phyloP scores from a whole-genome alignment of 2,329 filamentous ascomycete species.

The Tolypocladium endophyticum region DNA sequence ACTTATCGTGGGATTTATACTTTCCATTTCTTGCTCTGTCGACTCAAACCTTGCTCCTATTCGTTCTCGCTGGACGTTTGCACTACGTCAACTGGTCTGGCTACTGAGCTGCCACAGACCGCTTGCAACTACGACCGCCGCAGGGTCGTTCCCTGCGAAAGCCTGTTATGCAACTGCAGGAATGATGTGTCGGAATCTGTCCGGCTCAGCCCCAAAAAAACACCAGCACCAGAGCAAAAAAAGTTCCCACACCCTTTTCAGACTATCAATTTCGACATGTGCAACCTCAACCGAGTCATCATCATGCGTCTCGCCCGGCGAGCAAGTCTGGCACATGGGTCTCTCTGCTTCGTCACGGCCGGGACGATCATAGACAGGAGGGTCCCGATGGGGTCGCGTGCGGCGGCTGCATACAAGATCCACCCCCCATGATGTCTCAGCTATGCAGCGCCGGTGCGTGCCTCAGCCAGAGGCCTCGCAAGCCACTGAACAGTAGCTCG shows the following conservation, averaged over 20 bases:
- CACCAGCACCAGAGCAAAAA: not conserved
- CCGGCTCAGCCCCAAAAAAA: not conserved
- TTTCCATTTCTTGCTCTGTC: not conserved
- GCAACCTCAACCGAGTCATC: not conserved
- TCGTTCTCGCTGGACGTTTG: not conserved
- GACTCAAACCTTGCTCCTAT: not conserved
- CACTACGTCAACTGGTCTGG: not conserved
- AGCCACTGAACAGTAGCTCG: not conserved
- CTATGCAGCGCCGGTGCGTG: not conserved
- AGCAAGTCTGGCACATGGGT: not conserved
- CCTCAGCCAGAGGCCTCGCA: not conserved
- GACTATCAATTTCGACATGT: not conserved
- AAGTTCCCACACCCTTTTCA: not conserved
- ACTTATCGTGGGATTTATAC: not conserved
- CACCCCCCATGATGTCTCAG: not conserved
- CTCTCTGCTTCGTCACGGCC: not conserved
- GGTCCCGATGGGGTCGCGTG: not conserved
- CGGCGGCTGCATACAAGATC: not conserved
- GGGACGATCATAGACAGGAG: not conserved
- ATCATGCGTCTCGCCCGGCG: not conserved
- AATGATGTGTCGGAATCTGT: not conserved
- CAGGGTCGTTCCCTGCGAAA: not conserved
- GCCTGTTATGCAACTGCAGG: not conserved
- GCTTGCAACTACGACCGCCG: not conserved
- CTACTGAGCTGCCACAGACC: not conserved